Evolutionary conservation across 371 early-diverging fungal genomes (phyloP).

Genomic region (Mortierella sp.): DNA sequence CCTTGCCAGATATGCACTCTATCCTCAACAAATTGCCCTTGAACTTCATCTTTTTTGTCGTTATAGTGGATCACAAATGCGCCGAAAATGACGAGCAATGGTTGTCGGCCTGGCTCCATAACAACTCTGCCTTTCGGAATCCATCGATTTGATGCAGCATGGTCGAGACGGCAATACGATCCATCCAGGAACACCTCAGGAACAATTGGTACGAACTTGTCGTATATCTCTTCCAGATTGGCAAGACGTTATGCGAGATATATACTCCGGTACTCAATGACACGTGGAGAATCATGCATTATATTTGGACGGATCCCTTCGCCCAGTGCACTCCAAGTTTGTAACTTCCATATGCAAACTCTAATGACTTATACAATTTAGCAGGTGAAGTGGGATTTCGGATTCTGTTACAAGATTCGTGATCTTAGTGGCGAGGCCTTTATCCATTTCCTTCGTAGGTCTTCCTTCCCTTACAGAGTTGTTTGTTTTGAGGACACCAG

Average conservation of each 20-base stretch:
- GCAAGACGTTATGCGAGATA: background rate
- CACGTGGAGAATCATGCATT: conserved; percentile 1
- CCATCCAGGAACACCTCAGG: conserved; percentile 14
- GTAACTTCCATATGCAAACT: too few relatives aligned
- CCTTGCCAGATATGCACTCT: background rate
- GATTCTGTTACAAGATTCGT: too few relatives aligned
- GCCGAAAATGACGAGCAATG: background rate
- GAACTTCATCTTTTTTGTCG: background rate
- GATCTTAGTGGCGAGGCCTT: too few relatives aligned
- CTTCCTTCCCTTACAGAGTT: too few relatives aligned
- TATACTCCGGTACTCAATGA: background rate
- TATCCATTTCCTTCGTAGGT: too few relatives aligned
- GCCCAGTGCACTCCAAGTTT: too few relatives aligned
- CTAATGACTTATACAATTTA: too few relatives aligned
- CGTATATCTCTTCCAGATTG: background rate
- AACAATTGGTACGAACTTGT: background rate
- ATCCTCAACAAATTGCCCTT: background rate
- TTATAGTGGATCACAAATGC: background rate
- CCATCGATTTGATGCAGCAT: conserved; percentile 3
- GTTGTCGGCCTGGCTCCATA: background rate
- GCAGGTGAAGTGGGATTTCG: too few relatives aligned
- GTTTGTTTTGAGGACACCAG: too few relatives aligned
- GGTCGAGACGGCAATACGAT: conserved; percentile 18
- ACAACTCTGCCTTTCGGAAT: background rate
- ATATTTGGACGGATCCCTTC: conserved; percentile 1